These are phyloP conservation scores for Saccharomyces mikatae DNA, from an alignment of 805 yeast species.

Conservation along the genomic window DNA sequence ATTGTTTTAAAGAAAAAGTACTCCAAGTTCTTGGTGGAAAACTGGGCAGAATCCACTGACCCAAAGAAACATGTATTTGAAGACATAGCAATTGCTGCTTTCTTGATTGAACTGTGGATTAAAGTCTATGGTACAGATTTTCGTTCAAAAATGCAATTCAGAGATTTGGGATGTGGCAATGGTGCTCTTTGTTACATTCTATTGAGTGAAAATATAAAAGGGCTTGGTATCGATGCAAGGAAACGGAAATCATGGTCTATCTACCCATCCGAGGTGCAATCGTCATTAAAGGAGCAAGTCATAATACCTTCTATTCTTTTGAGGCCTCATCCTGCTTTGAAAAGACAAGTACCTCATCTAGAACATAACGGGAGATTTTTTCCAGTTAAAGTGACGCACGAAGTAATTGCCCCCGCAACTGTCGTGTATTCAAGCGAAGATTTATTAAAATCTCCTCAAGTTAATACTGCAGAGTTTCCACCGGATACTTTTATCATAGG, in stretches of 20 bases:
- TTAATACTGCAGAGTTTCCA: constrained; percentile 60
- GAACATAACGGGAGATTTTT: constrained; percentile 51
- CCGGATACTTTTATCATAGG: constrained; percentile 77
- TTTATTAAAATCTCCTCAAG: constrained; percentile 44
- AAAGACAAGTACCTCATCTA: constrained; percentile 44
- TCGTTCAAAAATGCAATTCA: constrained; percentile 44
- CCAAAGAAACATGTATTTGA: constrained; percentile 94
- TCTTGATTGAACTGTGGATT: constrained; percentile 79
- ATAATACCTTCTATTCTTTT: constrained; percentile 70
- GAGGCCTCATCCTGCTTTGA: constrained; percentile 60
- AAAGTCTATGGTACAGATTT: constrained; percentile 37
- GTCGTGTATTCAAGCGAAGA: constrained; percentile 31
- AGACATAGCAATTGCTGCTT: constrained; percentile 92
- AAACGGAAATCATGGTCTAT: constrained; percentile 79
- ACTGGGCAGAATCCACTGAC: constrained; percentile 91
- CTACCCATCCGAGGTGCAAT: constrained; percentile 59
- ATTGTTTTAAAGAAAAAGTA: constrained; percentile 74
- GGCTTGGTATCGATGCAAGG: constrained; percentile 85
- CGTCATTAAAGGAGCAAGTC: constrained; percentile 60
- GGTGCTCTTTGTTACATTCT: constrained; percentile 76
- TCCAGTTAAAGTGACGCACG: constrained; percentile 33
- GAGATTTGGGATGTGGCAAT: constrained; percentile 94
- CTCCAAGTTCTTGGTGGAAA: constrained; percentile 62
- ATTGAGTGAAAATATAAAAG: constrained; percentile 68
- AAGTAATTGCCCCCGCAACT: constrained; percentile 37